Conservation (phyloP, 768 basidiomycete genomes). For the Tylopilus sp. region DNA sequence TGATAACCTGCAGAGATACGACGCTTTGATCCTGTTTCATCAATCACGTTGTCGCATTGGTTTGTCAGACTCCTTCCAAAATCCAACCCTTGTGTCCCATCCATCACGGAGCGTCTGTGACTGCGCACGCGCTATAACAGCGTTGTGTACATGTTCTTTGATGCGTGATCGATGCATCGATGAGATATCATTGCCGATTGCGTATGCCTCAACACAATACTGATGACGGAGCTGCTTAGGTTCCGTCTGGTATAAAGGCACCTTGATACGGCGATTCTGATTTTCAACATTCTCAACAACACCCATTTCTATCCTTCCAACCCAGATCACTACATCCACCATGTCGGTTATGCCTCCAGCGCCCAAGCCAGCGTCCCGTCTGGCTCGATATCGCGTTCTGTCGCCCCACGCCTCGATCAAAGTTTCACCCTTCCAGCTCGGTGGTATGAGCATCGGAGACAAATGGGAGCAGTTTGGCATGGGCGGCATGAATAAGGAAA, state of each 20-base stretch:
- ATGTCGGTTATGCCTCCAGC: slow-evolving; percentile 6
- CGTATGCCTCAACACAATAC: background rate
- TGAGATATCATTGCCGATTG: background rate
- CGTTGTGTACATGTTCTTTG: background rate
- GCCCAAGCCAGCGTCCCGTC: slow-evolving; percentile 26
- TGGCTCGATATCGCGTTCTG: slow-evolving; percentile 35
- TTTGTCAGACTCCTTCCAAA: background rate
- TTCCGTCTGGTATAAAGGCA: background rate
- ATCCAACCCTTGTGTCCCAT: background rate
- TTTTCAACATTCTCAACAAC: background rate
- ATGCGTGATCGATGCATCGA: background rate
- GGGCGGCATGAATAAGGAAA: slow-evolving; percentile 41
- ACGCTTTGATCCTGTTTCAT: background rate
- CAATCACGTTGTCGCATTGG: background rate
- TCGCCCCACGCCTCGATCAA: slow-evolving; percentile 37
- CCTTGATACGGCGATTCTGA: background rate
- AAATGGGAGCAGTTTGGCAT: slow-evolving; percentile 33
- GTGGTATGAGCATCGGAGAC: slow-evolving; percentile 45
- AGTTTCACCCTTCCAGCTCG: slow-evolving; percentile 43
- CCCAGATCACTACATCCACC: background rate
- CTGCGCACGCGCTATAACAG: background rate
- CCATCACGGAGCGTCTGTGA: background rate
- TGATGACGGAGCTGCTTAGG: background rate
- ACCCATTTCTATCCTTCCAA: background rate
- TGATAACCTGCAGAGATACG: background rate